These are phyloP conservation scores for Trichoderma simmonsii DNA, from an alignment of 2,329 filamentous ascomycete genomes.

Conservation along the genomic window DNA sequence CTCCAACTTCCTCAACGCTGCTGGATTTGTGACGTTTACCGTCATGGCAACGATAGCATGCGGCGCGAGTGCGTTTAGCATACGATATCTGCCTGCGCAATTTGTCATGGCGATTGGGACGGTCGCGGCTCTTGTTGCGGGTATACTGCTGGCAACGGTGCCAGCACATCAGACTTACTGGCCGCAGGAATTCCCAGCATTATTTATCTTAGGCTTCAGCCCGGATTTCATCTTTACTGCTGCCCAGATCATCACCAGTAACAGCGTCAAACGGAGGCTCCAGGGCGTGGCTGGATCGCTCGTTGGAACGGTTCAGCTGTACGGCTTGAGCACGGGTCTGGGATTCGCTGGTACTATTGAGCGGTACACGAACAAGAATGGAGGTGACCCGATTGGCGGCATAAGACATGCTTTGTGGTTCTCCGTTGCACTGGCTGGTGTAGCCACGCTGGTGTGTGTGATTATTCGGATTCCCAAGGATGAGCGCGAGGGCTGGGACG, in stretches of 20 bases:
- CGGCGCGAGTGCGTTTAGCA: neutral
- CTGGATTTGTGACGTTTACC: neutral
- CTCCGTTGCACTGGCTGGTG: neutral
- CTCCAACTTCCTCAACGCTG: neutral
- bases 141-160: slow-evolving; percentile 7
- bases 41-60: neutral
- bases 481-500: slow-evolving; percentile 5
- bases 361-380: neutral
- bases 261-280: neutral
- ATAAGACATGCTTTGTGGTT: slow-evolving; percentile 8
- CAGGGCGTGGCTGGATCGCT: slow-evolving; percentile 6
- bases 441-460: neutral
- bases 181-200: neutral
- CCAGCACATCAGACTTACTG: neutral
- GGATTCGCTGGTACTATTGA: slow-evolving; percentile 5
- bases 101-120: slow-evolving; percentile 1
- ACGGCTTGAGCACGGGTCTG: slow-evolving; percentile 1
- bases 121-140: neutral
- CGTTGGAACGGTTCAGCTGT: slow-evolving; percentile 1
- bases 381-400: neutral
- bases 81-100: slow-evolving; percentile 9
- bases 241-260: neutral
- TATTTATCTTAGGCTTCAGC: neutral
- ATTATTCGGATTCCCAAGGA: slow-evolving; percentile 8
- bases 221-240: slow-evolving; percentile 7